These are phyloP conservation scores for Fusarium nurragi DNA, from an alignment of 2,329 filamentous ascomycete species.

Conservation along the genomic window DNA sequence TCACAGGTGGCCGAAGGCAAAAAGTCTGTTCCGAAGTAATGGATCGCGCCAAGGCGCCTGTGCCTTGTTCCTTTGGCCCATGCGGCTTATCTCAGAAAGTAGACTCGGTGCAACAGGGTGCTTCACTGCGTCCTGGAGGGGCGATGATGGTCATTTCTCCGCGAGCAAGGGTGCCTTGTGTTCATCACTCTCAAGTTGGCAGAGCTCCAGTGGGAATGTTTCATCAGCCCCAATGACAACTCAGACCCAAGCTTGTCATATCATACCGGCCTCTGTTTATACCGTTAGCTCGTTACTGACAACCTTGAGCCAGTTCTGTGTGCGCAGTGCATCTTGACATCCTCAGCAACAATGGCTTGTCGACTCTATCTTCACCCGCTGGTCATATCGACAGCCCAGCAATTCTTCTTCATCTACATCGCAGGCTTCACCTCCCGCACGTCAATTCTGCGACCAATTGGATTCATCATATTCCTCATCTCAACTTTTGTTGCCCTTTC, in stretches of 20 bases:
- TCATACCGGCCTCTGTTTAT: not conserved
- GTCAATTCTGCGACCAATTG: constrained; percentile 30
- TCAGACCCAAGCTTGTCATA: not conserved
- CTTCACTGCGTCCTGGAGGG: not conserved
- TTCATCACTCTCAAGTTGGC: not conserved
- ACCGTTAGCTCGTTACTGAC: not conserved
- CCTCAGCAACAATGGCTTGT: constrained; percentile 23
- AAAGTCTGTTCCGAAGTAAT: not conserved
- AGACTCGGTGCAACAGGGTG: not conserved
- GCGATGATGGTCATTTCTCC: not conserved
- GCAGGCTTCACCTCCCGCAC: constrained; percentile 31
- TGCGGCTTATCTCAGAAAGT: constrained; percentile 19
- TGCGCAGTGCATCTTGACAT: not conserved
- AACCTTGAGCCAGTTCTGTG: not conserved
- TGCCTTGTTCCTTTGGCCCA: not conserved
- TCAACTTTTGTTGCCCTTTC: constrained; percentile 31
- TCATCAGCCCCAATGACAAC: not conserved
- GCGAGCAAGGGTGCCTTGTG: not conserved
- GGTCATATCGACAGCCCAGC: constrained; percentile 29
- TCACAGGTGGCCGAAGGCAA: not conserved
- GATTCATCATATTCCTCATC: constrained; percentile 28
- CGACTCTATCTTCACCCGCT: constrained; percentile 30
- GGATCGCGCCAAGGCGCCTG: not conserved
- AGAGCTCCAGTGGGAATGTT: not conserved
- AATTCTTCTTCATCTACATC: constrained; percentile 39